phyloP scores from a whole-genome alignment of 208 protist genomes.

The Trypanosoma lewisi region DNA sequence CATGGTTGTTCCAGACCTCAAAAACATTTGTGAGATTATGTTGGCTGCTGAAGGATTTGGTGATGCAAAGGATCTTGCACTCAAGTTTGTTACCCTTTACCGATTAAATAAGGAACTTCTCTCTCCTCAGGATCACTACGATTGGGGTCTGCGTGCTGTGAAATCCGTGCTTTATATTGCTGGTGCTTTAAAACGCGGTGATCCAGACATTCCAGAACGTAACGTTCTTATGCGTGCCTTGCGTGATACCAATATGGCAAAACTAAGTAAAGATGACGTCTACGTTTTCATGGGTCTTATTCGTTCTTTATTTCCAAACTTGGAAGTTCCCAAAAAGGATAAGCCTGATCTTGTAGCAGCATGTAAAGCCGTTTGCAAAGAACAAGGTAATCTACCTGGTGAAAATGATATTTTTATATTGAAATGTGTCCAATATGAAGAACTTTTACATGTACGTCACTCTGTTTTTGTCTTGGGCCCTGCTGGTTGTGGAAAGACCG shows the following conservation, averaged over 20 bases:
- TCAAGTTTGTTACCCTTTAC: constrained; percentile 99
- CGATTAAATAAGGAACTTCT: constrained; percentile 96
- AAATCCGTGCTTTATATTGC: constrained; percentile 98
- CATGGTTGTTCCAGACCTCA: constrained; percentile 98
- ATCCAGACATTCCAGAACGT: constrained; percentile 94
- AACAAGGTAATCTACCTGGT: constrained; percentile 91
- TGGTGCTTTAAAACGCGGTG: constrained; percentile 94
- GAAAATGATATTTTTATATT: constrained; percentile 98
- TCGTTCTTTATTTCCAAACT: constrained; percentile 96
- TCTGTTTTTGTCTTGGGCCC: constrained; percentile 98
- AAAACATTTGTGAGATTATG: constrained; percentile 99
- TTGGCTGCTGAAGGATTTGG: constrained; percentile 96
- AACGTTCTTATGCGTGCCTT: constrained; percentile 97
- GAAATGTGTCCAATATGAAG: constrained; percentile 98
- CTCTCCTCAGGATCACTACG: constrained; percentile 98
- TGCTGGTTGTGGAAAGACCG: constrained; percentile 95
- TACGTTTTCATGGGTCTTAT: constrained; percentile 98
- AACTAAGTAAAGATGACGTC: constrained; percentile 97
- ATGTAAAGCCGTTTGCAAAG: constrained; percentile 90
- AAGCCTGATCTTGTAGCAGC: constrained; percentile 91
- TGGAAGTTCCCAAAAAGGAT: constrained; percentile 94
- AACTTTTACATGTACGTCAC: constrained; percentile 98
- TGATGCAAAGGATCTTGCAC: constrained; percentile 94
- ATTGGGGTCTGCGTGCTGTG: constrained; percentile 99
- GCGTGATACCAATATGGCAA: constrained; percentile 97